phyloP scores from a whole-genome alignment of 176 grass and related monocot genomes.

The Lolium multiflorum region DNA sequence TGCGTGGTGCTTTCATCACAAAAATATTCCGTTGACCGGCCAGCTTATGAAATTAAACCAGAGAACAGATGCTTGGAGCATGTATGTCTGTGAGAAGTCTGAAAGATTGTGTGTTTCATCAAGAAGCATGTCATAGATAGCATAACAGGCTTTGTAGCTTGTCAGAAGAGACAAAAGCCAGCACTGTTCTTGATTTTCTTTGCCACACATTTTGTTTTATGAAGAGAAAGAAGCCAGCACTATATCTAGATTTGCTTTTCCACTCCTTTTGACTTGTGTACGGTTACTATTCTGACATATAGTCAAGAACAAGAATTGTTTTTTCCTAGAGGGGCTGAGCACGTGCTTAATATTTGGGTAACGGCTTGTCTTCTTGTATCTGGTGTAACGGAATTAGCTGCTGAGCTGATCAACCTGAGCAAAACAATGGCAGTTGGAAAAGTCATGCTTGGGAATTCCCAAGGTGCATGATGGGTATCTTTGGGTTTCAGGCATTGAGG shows the following conservation, averaged over 20 bases:
- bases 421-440: neutral
- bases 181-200: conserved; percentile 33
- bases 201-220: conserved; percentile 16
- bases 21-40: conserved; percentile 24
- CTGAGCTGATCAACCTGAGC: neutral
- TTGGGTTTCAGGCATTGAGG: neutral
- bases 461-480: neutral
- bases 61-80: neutral
- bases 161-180: neutral
- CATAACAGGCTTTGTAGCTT: neutral
- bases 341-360: conserved; percentile 6
- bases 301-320: conserved; percentile 32
- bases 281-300: conserved; percentile 7
- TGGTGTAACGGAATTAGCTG: neutral
- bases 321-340: neutral
- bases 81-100: neutral
- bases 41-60: neutral
- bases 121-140: neutral
- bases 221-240: neutral
- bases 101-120: conserved; percentile 9
- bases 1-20: conserved; percentile 29
- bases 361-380: neutral
- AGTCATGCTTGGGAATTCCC: conserved; percentile 1
- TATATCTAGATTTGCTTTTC: conserved; percentile 40
- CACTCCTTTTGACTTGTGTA: conserved; percentile 27